Conservation (phyloP, 2,329 filamentous ascomycete genomes). For the Neoscytalidium dimidiatum region DNA sequence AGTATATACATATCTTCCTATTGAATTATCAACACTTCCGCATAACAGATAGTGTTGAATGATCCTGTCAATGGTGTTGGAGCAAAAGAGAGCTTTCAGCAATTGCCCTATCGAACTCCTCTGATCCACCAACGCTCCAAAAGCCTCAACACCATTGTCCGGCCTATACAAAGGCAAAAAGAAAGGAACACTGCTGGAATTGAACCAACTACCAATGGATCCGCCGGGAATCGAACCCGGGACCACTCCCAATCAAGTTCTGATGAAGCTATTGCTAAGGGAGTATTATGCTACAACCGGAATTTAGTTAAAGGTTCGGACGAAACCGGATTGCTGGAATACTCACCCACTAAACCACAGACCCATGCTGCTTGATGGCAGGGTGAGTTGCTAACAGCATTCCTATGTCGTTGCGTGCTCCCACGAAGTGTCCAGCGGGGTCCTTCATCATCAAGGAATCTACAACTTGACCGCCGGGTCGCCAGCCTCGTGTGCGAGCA, state of each 20-base stretch:
- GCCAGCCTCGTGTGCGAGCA: background rate
- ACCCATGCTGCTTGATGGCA: background rate
- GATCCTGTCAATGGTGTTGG: background rate
- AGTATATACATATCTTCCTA: background rate
- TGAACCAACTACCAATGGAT: background rate
- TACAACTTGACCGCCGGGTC: background rate
- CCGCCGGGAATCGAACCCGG: constrained; percentile 8
- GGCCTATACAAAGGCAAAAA: background rate
- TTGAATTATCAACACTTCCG: background rate
- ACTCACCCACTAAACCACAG: constrained; percentile 8
- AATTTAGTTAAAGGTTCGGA: background rate
- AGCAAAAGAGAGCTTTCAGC: background rate
- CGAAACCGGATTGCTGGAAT: background rate
- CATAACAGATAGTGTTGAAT: background rate
- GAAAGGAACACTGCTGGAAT: background rate
- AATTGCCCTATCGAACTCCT: too few relatives aligned
- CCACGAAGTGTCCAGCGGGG: background rate
- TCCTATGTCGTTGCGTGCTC: background rate
- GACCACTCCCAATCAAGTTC: background rate
- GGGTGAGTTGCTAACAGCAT: fast-evolving
- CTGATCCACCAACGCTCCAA: background rate
- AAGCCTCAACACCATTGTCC: background rate
- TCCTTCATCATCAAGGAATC: background rate
- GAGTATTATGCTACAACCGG: background rate
- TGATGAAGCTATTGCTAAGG: background rate